These are phyloP conservation scores for Castanospermum australe DNA, from an alignment of 306 rosid genomes.

Conservation along the genomic window DNA sequence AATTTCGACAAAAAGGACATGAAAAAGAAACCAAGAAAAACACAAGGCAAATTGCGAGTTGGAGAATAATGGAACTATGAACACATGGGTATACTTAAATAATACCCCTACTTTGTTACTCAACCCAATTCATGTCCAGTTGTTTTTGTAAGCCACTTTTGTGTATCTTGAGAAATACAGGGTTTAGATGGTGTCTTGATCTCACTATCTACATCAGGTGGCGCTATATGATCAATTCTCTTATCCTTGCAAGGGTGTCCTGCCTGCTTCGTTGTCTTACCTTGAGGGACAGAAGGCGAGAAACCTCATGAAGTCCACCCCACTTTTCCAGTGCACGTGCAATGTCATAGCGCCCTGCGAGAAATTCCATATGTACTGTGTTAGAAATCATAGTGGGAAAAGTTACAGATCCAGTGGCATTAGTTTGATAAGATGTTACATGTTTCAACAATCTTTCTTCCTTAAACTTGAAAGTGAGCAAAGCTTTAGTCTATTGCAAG, in stretches of 20 bases:
- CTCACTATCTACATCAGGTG: constrained; percentile 38
- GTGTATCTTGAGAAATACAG: constrained; percentile 58
- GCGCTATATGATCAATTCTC: constrained; percentile 32
- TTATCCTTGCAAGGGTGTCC: constrained; percentile 40
- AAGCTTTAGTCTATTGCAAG: not conserved
- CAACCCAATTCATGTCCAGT: constrained; percentile 69
- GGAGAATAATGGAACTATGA: not conserved
- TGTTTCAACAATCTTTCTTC: not conserved
- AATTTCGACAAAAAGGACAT: not conserved
- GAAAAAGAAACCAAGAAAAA: not conserved
- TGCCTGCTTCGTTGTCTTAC: constrained; percentile 66
- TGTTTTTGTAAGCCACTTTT: constrained; percentile 72
- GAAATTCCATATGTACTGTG: constrained; percentile 1
- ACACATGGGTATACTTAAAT: not conserved
- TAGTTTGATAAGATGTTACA: not conserved
- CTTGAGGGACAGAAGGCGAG: constrained; percentile 69
- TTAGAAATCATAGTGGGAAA: not conserved
- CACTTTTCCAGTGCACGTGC: constrained; percentile 84
- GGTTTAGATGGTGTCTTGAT: constrained; percentile 44
- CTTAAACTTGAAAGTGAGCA: not conserved
- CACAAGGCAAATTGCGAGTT: too few species aligned
- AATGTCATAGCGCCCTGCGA: constrained; percentile 68
- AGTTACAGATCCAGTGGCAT: not conserved
- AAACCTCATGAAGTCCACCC: constrained; percentile 89
- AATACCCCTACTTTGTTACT: constrained; percentile 27